Percentiles rank a stretch among this genome's conserved stretches.
Conservation (phyloP, 2,329 filamentous ascomycete genomes). For the Aureobasidium sp. region DNA sequence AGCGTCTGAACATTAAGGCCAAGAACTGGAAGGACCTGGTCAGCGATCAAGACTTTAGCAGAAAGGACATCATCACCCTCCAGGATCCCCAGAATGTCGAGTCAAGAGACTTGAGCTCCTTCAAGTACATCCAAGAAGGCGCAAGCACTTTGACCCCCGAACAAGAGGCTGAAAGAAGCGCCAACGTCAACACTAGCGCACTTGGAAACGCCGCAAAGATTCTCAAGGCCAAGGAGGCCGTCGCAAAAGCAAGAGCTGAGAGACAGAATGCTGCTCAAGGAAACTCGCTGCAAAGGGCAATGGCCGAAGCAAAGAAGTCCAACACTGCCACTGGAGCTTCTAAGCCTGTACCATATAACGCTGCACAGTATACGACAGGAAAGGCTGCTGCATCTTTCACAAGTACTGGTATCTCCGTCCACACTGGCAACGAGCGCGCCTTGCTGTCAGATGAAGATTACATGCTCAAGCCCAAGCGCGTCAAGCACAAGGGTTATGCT, state of each 20-base stretch:
- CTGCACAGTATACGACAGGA: conserved; percentile 84
- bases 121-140: conserved; percentile 84
- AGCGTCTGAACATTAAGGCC: conserved; percentile 90
- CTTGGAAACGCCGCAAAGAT: conserved; percentile 78
- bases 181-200: conserved; percentile 65
- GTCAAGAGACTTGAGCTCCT: conserved; percentile 73
- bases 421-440: conserved; percentile 81
- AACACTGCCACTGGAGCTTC: conserved; percentile 24
- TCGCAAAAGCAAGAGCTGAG: conserved; percentile 79
- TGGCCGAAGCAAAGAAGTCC: conserved; percentile 52
- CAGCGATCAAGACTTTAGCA: conserved; percentile 75
- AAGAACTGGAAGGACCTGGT: conserved; percentile 94
- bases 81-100: conserved; percentile 92
- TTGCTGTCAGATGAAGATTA: conserved; percentile 90
- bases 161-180: conserved; percentile 59
- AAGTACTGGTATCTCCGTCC: conserved; percentile 84
- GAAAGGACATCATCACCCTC: conserved; percentile 89
- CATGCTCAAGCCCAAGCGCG: conserved; percentile 82
- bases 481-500: conserved; percentile 87
- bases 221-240: conserved; percentile 81
- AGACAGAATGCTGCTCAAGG: conserved; percentile 40
- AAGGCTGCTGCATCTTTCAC: conserved; percentile 90
- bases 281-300: conserved; percentile 33
- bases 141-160: conserved; percentile 58
- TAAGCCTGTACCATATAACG: conserved; percentile 62